phyloP scores from a whole-genome alignment of 768 basidiomycete genomes.

The Panaeolus cyanescens region DNA sequence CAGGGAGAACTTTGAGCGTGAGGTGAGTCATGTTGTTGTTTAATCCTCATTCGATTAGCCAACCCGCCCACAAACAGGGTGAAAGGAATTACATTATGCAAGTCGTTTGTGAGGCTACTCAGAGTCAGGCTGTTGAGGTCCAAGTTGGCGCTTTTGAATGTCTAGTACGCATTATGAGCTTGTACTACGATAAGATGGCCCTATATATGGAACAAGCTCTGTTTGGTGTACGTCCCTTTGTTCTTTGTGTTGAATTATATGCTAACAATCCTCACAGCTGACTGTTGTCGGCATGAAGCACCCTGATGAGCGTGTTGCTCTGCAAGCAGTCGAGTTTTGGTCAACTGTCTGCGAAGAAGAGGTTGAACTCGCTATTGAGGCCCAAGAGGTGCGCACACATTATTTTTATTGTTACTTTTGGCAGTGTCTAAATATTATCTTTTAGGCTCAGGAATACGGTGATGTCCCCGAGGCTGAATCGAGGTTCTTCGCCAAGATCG shows the following conservation, averaged over 20 bases:
- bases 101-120: slow-evolving; percentile 98
- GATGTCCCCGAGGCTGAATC: slow-evolving; percentile 86
- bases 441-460: slow-evolving; percentile 85
- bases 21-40: slow-evolving; percentile 54
- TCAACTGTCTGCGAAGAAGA: slow-evolving; percentile 99
- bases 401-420: background rate
- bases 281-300: slow-evolving; percentile 99
- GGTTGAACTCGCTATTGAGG: slow-evolving; percentile 88
- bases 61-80: slow-evolving; percentile 53
- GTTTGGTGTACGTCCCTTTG: slow-evolving; percentile 75
- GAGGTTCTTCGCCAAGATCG: slow-evolving; percentile 91
- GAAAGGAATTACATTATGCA: slow-evolving; percentile 99
- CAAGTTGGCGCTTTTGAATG: slow-evolving; percentile 98
- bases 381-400: slow-evolving; percentile 69
- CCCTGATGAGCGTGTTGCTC: slow-evolving; percentile 83
- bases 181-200: slow-evolving; percentile 99
- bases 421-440: slow-evolving; percentile 7
- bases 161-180: slow-evolving; percentile 93
- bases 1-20: slow-evolving; percentile 96
- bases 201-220: slow-evolving; percentile 99
- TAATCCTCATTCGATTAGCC: background rate
- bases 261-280: slow-evolving; percentile 50
- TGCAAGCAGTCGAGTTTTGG: slow-evolving; percentile 99
- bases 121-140: slow-evolving; percentile 74
- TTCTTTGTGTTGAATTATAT: slow-evolving; percentile 9